Percentiles rank a stretch among this genome's conserved stretches.
Conservation (phyloP, 2,329 filamentous ascomycete species). For the Colletotrichum endophyticum region DNA sequence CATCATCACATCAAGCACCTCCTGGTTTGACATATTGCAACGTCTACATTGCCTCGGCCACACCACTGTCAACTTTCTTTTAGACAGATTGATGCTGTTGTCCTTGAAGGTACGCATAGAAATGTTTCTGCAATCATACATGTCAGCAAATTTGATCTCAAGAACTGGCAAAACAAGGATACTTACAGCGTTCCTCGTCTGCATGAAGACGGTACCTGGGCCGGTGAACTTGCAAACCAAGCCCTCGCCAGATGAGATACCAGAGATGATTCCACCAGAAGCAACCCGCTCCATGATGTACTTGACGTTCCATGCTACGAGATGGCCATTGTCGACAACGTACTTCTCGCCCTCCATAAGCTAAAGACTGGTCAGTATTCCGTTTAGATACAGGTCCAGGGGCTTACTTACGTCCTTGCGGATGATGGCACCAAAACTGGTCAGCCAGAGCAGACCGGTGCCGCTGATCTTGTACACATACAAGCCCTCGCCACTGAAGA, state of each 20-base stretch:
- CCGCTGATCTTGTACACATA: conserved; percentile 90
- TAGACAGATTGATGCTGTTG: conserved; percentile 40
- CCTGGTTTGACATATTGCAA: neutral
- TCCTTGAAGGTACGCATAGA: conserved; percentile 56
- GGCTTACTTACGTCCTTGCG: conserved; percentile 78
- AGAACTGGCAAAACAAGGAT: neutral
- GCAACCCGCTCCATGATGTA: conserved; percentile 90
- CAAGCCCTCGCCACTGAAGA: conserved; percentile 92
- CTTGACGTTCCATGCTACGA: conserved; percentile 96
- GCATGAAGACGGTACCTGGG: conserved; percentile 89
- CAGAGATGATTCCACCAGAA: conserved; percentile 92
- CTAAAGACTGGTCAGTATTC: conserved; percentile 31
- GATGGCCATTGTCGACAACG: conserved; percentile 89
- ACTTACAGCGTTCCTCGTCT: conserved; percentile 83
- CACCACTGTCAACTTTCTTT: no score
- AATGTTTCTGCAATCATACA: conserved; percentile 46
- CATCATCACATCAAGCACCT: neutral
- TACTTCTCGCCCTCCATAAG: conserved; percentile 79
- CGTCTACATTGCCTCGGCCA: neutral
- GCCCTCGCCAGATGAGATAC: conserved; percentile 80
- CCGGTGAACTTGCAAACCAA: conserved; percentile 94
- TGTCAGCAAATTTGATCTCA: neutral
- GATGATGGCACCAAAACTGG: conserved; percentile 94
- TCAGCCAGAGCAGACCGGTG: conserved; percentile 83
- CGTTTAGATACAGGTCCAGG: neutral